Conservation (phyloP, 805 yeast genomes). For the Zygosaccharomyces kombuchaensis region DNA sequence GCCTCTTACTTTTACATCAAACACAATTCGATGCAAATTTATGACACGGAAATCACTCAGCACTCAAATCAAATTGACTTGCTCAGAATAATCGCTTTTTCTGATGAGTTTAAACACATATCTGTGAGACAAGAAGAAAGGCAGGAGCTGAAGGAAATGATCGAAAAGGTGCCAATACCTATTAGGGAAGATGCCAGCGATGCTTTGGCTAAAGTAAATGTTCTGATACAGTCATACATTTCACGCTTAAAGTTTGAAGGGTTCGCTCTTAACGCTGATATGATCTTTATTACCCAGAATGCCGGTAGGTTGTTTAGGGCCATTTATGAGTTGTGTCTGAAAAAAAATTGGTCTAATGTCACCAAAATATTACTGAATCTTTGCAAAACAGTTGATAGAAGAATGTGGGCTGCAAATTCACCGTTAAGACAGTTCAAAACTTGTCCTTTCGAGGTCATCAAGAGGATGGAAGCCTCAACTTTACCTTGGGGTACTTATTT, state of each 20-base stretch:
- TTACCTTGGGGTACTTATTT: slow-evolving; percentile 79
- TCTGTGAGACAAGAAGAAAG: slow-evolving; percentile 86
- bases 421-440: slow-evolving; percentile 78
- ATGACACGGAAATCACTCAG: slow-evolving; percentile 58
- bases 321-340: slow-evolving; percentile 67
- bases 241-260: slow-evolving; percentile 75
- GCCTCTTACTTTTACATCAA: slow-evolving; percentile 84
- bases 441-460: slow-evolving; percentile 69
- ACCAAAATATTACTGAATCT: slow-evolving; percentile 55
- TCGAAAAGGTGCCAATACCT: slow-evolving; percentile 81
- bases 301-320: slow-evolving; percentile 89
- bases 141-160: slow-evolving; percentile 60
- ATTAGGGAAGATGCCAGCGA: slow-evolving; percentile 67
- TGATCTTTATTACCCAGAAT: slow-evolving; percentile 88
- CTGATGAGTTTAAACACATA: slow-evolving; percentile 81
- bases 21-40: slow-evolving; percentile 65
- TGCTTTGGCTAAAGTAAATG: slow-evolving; percentile 71
- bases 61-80: slow-evolving; percentile 68
- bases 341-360: slow-evolving; percentile 66
- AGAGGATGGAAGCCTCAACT: slow-evolving; percentile 71
- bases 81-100: slow-evolving; percentile 67
- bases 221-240: slow-evolving; percentile 81
- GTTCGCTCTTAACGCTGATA: slow-evolving; percentile 86
- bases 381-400: slow-evolving; percentile 72
- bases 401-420: slow-evolving; percentile 81